Conservation (phyloP, 768 basidiomycete species). For the Amylocystis lapponica region DNA sequence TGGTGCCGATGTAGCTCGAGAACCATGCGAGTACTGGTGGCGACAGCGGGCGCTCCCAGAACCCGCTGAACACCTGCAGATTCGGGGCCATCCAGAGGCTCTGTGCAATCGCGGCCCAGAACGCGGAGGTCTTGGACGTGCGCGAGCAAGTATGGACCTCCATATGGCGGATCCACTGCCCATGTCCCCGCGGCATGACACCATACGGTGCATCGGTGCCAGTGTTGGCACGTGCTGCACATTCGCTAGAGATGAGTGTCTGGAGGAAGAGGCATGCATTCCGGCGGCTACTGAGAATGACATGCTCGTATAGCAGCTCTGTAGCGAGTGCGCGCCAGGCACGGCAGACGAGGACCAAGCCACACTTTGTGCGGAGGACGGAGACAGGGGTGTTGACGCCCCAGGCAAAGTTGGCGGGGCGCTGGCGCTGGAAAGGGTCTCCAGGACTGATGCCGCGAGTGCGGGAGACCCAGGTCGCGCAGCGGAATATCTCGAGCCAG, state of each 20-base stretch:
- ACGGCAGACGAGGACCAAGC: slow-evolving; percentile 50
- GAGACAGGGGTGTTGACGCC: slow-evolving; percentile 22
- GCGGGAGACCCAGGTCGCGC: slow-evolving; percentile 36
- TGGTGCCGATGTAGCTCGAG: slow-evolving; percentile 33
- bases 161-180: slow-evolving; percentile 43
- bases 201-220: neutral
- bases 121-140: slow-evolving; percentile 31
- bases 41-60: slow-evolving; percentile 41
- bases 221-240: slow-evolving; percentile 3
- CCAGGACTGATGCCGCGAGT: slow-evolving; percentile 38
- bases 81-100: slow-evolving; percentile 42
- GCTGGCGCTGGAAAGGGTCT: slow-evolving; percentile 40
- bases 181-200: slow-evolving; percentile 22
- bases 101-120: slow-evolving; percentile 37
- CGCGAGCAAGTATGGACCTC: slow-evolving; percentile 43
- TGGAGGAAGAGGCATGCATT: slow-evolving; percentile 34
- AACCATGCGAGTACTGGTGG: slow-evolving; percentile 38
- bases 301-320: slow-evolving; percentile 47
- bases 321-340: slow-evolving; percentile 44
- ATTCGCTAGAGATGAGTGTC: slow-evolving; percentile 25
- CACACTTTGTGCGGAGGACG: slow-evolving; percentile 30
- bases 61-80: slow-evolving; percentile 39
- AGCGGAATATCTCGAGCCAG: slow-evolving; percentile 24
- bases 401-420: slow-evolving; percentile 39
- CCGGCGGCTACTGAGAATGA: slow-evolving; percentile 37